These are phyloP conservation scores for Neonectria faginata DNA, from an alignment of 2,329 filamentous ascomycete species.

Conservation along the genomic window DNA sequence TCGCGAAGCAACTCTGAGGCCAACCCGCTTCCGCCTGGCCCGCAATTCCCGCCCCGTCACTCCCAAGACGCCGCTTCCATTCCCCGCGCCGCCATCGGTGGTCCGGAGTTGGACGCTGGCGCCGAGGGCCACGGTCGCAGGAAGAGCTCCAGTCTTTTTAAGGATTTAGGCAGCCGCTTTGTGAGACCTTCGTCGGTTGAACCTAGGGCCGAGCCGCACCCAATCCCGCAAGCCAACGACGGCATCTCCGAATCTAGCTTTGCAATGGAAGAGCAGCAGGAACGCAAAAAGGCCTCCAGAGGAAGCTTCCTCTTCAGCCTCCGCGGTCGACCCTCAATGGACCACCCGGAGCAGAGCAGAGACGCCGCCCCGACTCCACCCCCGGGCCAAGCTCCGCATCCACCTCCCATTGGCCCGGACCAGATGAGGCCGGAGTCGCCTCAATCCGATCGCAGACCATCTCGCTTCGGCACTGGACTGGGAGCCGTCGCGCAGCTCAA, in stretches of 20 bases:
- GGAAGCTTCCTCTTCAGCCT: constrained; percentile 54
- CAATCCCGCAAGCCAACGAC: constrained; percentile 44
- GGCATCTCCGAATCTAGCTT: constrained; percentile 58
- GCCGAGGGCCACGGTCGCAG: constrained; percentile 53
- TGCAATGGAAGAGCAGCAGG: constrained; percentile 53
- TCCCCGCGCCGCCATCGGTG: constrained; percentile 47
- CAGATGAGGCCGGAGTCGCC: constrained; percentile 36
- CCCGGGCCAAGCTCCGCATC: constrained; percentile 29
- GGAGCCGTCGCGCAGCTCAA: constrained; percentile 34
- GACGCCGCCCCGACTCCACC: constrained; percentile 35
- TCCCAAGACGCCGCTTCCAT: constrained; percentile 42
- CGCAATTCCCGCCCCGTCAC: constrained; percentile 33
- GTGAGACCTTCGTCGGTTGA: constrained; percentile 49
- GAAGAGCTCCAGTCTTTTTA: constrained; percentile 62
- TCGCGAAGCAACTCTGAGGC: constrained; percentile 35
- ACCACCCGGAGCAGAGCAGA: constrained; percentile 32
- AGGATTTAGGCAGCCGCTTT: constrained; percentile 61
- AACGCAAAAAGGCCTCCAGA: constrained; percentile 51
- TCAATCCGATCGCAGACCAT: constrained; percentile 53
- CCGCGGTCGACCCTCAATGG: constrained; percentile 29
- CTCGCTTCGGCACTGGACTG: constrained; percentile 52
- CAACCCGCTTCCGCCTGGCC: constrained; percentile 16
- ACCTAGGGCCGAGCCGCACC: constrained; percentile 29
- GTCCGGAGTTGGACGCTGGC: constrained; percentile 11
- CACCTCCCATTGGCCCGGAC: constrained; percentile 34